Evolutionary conservation across 331 rosid genomes (phyloP).

Genomic region (Malus hybrid): DNA sequence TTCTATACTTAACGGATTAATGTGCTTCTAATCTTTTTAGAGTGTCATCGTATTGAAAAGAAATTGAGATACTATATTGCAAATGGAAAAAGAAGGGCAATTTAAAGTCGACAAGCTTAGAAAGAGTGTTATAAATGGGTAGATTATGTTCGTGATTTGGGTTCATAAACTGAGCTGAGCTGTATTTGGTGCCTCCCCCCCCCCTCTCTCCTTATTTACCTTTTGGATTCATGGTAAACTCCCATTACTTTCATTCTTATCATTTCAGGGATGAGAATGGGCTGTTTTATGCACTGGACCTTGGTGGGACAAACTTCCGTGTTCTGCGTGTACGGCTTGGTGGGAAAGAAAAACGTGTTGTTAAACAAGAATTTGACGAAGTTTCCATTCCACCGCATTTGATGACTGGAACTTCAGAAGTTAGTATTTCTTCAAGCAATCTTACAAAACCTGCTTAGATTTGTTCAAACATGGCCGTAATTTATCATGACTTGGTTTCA

Average conservation of each 20-base stretch:
- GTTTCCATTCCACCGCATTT: slow-evolving; percentile 93
- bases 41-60: neutral
- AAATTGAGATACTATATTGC: neutral
- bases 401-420: slow-evolving; percentile 82
- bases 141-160: neutral
- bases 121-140: neutral
- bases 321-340: slow-evolving; percentile 79
- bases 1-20: neutral
- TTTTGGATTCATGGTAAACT: too few species aligned
- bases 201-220: too few species aligned
- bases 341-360: slow-evolving; percentile 55
- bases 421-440: slow-evolving; percentile 40
- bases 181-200: neutral
- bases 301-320: slow-evolving; percentile 99
- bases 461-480: slow-evolving; percentile 16
- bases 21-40: neutral
- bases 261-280: slow-evolving; percentile 76
- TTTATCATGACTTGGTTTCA: slow-evolving; percentile 36
- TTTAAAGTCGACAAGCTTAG: neutral
- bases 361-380: slow-evolving; percentile 50
- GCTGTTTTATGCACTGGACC: slow-evolving; percentile 85
- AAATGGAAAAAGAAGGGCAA: neutral
- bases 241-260: neutral
- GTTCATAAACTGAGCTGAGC: neutral
- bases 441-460: neutral